A percentile compares a stretch with the other conserved stretches of the same genome.
These are phyloP conservation scores for Pyricularia sp. DNA, from an alignment of 2,329 filamentous ascomycete genomes.

Conservation along the genomic window DNA sequence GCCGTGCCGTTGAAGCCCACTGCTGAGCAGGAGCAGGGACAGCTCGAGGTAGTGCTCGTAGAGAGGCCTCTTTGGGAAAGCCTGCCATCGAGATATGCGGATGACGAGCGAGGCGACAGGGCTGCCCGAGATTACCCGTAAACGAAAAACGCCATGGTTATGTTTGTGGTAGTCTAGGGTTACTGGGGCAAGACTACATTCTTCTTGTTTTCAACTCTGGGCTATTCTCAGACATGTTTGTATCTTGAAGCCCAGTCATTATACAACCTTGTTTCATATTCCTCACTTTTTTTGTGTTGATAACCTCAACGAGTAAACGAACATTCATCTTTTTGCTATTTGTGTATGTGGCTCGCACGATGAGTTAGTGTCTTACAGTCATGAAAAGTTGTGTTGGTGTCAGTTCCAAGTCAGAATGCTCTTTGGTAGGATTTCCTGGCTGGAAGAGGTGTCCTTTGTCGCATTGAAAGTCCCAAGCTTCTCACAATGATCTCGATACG, in stretches of 20 bases:
- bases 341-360: neutral
- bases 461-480: neutral
- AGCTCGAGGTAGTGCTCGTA: slow-evolving; percentile 74
- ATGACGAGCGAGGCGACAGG: slow-evolving; percentile 40
- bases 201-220: neutral
- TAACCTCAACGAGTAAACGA: neutral
- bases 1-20: slow-evolving; percentile 34
- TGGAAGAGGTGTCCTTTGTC: neutral
- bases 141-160: neutral
- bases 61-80: slow-evolving; percentile 81
- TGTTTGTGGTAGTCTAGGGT: neutral
- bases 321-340: neutral
- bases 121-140: neutral
- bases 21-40: slow-evolving; percentile 13
- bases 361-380: neutral
- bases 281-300: neutral
- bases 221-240: neutral
- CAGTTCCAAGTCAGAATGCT: neutral
- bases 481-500: neutral
- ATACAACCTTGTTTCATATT: neutral
- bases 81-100: slow-evolving; percentile 60
- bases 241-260: neutral
- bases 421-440: neutral
- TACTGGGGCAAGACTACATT: neutral
- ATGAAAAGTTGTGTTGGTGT: neutral